Evolutionary conservation across 257 asterid species (phyloP).

Genomic region (Dorcoceras hygrometricum): DNA sequence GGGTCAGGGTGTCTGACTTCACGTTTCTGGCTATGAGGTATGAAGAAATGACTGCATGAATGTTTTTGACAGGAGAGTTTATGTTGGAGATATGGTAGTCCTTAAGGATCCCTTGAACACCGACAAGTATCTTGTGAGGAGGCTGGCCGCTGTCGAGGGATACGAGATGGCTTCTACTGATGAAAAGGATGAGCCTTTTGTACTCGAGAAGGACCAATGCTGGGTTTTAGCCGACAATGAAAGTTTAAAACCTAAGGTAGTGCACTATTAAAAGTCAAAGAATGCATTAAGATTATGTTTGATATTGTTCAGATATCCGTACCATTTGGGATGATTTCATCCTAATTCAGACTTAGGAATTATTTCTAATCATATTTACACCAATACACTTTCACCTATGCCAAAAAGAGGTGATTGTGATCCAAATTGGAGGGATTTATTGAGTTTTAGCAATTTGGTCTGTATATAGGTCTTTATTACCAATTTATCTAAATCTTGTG

Average conservation of each 20-base stretch:
- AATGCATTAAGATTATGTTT: neutral
- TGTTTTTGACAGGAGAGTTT: conserved; percentile 48
- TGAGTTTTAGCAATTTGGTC: too few relatives aligned
- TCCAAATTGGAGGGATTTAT: neutral
- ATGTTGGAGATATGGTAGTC: conserved; percentile 78
- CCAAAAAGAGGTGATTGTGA: neutral
- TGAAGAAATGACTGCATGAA: conserved; percentile 16
- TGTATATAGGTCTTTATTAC: neutral
- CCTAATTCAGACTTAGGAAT: too few relatives aligned
- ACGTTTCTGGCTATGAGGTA: neutral
- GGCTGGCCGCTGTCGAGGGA: conserved; percentile 85
- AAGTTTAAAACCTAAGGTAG: conserved; percentile 65
- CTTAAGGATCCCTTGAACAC: conserved; percentile 59
- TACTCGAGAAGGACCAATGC: conserved; percentile 69
- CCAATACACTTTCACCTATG: neutral
- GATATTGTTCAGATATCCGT: neutral
- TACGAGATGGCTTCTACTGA: conserved; percentile 74
- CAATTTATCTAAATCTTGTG: neutral
- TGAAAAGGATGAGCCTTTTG: conserved; percentile 67
- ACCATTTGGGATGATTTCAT: neutral
- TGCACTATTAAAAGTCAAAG: conserved; percentile 10
- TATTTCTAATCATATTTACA: too few relatives aligned
- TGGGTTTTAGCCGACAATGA: conserved; percentile 88
- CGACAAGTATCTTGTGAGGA: conserved; percentile 59
- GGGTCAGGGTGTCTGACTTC: neutral